Base-by-base conservation (phyloP, 768 basidiomycete genomes). In the Gloeopeniophorella convolvens region DNA sequence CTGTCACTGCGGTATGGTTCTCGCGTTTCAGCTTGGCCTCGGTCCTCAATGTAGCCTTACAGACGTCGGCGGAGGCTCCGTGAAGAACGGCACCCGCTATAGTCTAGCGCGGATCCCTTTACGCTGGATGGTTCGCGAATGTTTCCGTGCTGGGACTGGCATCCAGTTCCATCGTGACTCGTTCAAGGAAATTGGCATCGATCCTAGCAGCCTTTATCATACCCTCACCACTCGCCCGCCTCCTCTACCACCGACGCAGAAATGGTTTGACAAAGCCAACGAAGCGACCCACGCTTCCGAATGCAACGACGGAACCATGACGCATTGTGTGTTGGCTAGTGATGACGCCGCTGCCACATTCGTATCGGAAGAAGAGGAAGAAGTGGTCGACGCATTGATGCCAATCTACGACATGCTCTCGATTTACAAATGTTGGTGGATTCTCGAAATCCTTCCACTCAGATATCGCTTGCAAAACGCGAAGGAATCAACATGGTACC, bases 41-140 rank as follows among this genome's bases (percentile, higher is more conserved):
- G 16, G 13, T 31, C 46, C 16, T 35, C 32, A 7, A 23, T 23
- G 39, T n/a, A 24, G 39, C 32, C 26, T 20, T 34, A 46, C 24
- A 85, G 85, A 88, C 57, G 76, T 89, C n/a, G 87, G 88, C 1
- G 88, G 87, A 27, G 83, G 84, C 5, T 77, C 79, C 2, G 79
- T 80, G 12, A 55, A 57, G 23, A 82, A 88, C 51, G 75, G 72
- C 49, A 69, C 71, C 0, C 70, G 71, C 13, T 75, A 82, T 57
- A 76, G 72, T 40, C 72, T 89, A 3, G 78, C 84, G 1, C 78
- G 83, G 28, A 82, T 87, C 36, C 70, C 85, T 1, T 70, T 89
- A 21, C 76, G 83, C 1, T 73, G 72, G 71, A 72, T 74, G 70
- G 61, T 72, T 50, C 70, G 71, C 41, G 42, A 88, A 66, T 68